Base-by-base conservation (phyloP, 495 filamentous ascomycete species). In the Lasiosphaeriaceae sp. region DNA sequence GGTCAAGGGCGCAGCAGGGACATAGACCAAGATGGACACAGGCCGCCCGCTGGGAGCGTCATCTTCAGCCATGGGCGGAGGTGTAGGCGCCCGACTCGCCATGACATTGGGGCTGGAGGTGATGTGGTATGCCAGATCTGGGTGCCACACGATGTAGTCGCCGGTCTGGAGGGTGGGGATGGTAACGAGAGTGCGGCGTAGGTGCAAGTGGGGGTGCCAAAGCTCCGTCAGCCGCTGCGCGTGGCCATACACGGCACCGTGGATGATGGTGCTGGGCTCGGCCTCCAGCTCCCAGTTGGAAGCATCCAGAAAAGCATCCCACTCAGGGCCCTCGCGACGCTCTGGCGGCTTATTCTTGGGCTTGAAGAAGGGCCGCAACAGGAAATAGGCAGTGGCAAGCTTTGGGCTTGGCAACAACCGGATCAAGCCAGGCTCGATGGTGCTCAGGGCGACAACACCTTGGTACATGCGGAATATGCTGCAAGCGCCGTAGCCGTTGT, bases 61-160 rank as follows among this genome's bases (percentile, higher is more conserved):
- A 17, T 43, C 49, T 2, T 58, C 47, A 5, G 12, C 34, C 37
- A 31, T 17, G 17, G 61, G 65, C 1, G 71, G 69, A 2, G 67
- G 68, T 11, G 68, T 72, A 3, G 71, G 71, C 0, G 70, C 65
- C 52, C 71, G 70, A 55, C 63, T 66, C 39, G 55, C 66, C 58
- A 60, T 66, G 60, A 69, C 62, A 66, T 72, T 70, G 59, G 73
- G 71, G 60, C 71, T 72, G 54, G 70, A 70, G 46, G 74, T 73
- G 69, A 79, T 75, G 58, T 75, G 73, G 61, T 79, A 79, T 14
- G 71, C 70, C 50, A 71, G 83, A 57, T 96, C 92, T 54, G 90
- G 92, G 71, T 96, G 92, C 92, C 92, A 96, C 52, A 87, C 81
- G 11, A 96, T 90, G 72, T 89, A 96, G 71, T 96, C 92, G 47